Conservation (phyloP, 2,329 filamentous ascomycete species). For the Epichloe uncinata region DNA sequence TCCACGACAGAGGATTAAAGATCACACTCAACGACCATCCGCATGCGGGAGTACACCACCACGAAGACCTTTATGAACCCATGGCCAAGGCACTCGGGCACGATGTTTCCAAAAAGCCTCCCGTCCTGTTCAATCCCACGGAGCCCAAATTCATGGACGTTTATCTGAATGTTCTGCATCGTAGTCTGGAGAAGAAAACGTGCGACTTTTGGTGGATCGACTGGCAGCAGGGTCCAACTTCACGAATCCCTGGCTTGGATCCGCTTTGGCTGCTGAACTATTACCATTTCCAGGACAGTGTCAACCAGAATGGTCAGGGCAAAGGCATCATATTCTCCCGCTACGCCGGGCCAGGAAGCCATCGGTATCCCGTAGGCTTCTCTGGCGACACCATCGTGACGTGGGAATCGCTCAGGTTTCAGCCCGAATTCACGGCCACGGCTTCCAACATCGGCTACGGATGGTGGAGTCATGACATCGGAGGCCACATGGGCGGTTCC, state of each 20-base stretch:
- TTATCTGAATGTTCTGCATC: conserved; percentile 43
- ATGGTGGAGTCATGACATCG: conserved; percentile 57
- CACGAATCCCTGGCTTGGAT: conserved; percentile 43
- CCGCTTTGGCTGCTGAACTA: conserved; percentile 53
- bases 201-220: conserved; percentile 56
- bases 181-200: conserved; percentile 39
- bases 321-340: conserved; percentile 44
- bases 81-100: conserved; percentile 39
- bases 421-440: conserved; percentile 53
- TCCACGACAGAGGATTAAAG: conserved; percentile 39
- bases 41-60: conserved; percentile 38
- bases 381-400: conserved; percentile 47
- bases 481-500: conserved; percentile 44
- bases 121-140: conserved; percentile 43
- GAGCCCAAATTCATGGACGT: conserved; percentile 41
- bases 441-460: conserved; percentile 54
- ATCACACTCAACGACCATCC: conserved; percentile 49
- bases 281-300: conserved; percentile 45
- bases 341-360: conserved; percentile 47
- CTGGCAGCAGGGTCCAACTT: conserved; percentile 48
- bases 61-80: conserved; percentile 41
- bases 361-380: conserved; percentile 52
- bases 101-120: conserved; percentile 33
- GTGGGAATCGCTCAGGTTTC: conserved; percentile 49
- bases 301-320: conserved; percentile 19